Conservation (phyloP, 305 asterid genomes). For the Striga hermonthica region DNA sequence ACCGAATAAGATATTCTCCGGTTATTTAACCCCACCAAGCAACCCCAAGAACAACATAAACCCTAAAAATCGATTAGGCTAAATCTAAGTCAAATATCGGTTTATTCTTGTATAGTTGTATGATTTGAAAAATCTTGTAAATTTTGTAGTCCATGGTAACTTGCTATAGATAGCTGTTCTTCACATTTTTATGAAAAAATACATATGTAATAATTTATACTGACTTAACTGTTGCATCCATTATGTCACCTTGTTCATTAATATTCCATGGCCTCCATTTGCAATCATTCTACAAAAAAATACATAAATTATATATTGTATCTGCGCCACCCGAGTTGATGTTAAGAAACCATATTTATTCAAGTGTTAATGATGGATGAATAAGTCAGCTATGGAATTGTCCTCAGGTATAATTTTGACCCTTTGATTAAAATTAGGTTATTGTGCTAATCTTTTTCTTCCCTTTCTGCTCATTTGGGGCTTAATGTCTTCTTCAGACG, state of each 20-base stretch:
- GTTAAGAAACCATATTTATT: constrained; percentile 30
- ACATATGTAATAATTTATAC: constrained; percentile 12
- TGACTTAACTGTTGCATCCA: too few species aligned
- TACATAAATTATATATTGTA: constrained; percentile 24
- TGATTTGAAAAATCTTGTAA: constrained; percentile 6
- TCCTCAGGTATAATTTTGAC: constrained; percentile 51
- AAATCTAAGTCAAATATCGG: constrained; percentile 10
- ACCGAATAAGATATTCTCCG: constrained; percentile 13
- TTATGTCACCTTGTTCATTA: constrained; percentile 17
- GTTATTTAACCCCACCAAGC: constrained; percentile 13
- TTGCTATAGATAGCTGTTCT: constrained; percentile 9
- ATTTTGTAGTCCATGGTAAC: constrained; percentile 16
- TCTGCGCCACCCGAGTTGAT: constrained; percentile 25
- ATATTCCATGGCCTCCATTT: constrained; percentile 21
- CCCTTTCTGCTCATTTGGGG: constrained; percentile 41
- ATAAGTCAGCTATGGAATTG: constrained; percentile 37
- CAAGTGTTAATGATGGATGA: constrained; percentile 33
- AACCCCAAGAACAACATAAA: not conserved
- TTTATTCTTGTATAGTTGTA: not conserved
- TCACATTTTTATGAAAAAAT: constrained; percentile 10
- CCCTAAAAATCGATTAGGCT: constrained; percentile 1
- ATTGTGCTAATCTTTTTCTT: constrained; percentile 36
- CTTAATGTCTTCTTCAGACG: constrained; percentile 37
- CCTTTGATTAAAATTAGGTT: constrained; percentile 36
- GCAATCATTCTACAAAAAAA: constrained; percentile 8